Evolutionary conservation across 2,329 filamentous ascomycete genomes (phyloP), one percentile per base, ranked within the genome.

Genomic region (Plectosphaerella plurivora): DNA sequence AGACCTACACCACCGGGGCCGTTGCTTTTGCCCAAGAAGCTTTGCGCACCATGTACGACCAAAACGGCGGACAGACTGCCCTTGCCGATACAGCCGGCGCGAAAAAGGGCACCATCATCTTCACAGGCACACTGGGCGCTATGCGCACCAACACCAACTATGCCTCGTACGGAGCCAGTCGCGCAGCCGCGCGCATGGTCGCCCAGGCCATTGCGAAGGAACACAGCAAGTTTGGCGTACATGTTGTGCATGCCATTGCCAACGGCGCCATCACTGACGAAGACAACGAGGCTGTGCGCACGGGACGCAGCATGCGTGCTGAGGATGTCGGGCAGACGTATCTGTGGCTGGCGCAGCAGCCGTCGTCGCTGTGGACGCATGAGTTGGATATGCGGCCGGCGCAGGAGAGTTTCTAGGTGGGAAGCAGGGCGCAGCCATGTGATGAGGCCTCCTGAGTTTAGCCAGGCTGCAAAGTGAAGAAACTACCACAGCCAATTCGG

Each of bases 181-280:
- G 79, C 3, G 69, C 75, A 0, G 75, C 74, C 1, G 77, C 79
- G 7, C 65, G 80, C 37, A 80, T 82, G 64, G 64, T 83, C 12
- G 78, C 78, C 1, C 79, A 83, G 62, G 75, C 72, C 8, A 63
- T 84, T 44, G 79, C 78, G 0, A 73, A 78, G 37, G 81, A 84
- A 63, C 77, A 82, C 65, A 79, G 73, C 57, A 70, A 71, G n/a
- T 76, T 74, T 54, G 79, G 80, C 2, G 64, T 84, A 0, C 79
- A 84, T 62, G 78, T 82, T 4, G 78, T 77, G n/a, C 81, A 84
- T 64, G 73, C 79, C 3, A 79, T 84, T 54, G 78, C 76, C 1
- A 83, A 83, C 59, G 79, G 78, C 1, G 65, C 63, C 0, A 82
- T 83, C 51, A 68, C 66, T 28, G 79, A 82, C 60, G 75, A 74